phyloP scores from a whole-genome alignment of 768 basidiomycete genomes.

The Lactarius pseudohatsudake region DNA sequence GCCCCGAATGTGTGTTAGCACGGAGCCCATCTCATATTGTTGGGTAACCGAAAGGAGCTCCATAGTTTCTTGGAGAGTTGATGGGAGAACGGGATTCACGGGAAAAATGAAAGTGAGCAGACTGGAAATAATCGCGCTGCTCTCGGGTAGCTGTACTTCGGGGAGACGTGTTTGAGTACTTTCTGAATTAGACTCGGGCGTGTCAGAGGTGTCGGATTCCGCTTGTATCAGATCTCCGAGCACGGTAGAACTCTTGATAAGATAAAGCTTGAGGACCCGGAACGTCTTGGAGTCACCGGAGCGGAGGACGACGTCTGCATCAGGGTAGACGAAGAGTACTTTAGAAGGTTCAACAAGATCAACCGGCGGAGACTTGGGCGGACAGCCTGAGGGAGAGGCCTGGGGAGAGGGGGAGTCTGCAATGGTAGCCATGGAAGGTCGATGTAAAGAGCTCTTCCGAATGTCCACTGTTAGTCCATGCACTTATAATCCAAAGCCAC shows the following conservation, averaged over 20 bases:
- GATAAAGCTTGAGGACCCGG: constrained; percentile 5
- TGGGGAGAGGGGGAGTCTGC: neutral
- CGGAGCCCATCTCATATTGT: constrained; percentile 10
- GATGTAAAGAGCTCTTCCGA: no score
- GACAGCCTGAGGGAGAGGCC: neutral
- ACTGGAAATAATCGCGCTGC: neutral
- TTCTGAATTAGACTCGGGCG: no score
- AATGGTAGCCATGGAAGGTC: neutral
- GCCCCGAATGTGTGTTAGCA: constrained; percentile 1
- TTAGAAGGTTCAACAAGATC: neutral
- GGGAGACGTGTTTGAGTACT: neutral
- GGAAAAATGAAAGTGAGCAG: constrained; percentile 12
- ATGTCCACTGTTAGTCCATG: no score
- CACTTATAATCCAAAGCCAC: no score
- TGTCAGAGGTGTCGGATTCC: neutral
- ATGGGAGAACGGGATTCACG: neutral
- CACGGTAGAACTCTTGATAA: constrained; percentile 1
- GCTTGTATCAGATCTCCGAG: neutral
- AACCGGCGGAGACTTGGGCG: no score
- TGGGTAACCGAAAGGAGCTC: constrained; percentile 14
- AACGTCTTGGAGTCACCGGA: constrained; percentile 1
- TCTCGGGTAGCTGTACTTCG: neutral
- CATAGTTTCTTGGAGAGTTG: neutral
- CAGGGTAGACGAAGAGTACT: constrained; percentile 9
- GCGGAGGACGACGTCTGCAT: constrained; percentile 19